Base-by-base conservation (phyloP, 371 early-diverging fungal genomes). In the Smittium mucronatum region DNA sequence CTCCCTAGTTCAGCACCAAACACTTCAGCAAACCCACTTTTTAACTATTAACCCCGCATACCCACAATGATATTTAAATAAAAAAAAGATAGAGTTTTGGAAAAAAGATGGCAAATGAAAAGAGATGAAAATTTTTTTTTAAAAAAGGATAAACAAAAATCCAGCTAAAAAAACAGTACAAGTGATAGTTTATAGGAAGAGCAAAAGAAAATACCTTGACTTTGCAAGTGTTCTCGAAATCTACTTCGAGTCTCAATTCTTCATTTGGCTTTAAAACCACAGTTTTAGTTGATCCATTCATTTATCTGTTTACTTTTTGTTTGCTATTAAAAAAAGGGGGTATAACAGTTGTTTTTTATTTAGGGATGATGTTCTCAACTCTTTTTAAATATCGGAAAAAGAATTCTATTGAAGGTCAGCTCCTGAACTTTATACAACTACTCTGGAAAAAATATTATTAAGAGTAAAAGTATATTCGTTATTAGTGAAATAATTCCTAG, bases 1-100 rank as follows among this genome's bases (percentile, higher is more conserved):
- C 81, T 73, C 0, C 89, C 93, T 2, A 97, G 80, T 72, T 96
- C 96, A 1, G 92, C 86, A 8, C 97, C 98, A 82, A 90, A 93
- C 25, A 94, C 84, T 75, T 96, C 97, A 1, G 93, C 95, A 1
- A 83, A 83, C 26, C 96, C 98, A 63, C 83, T 81, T 16, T 80
- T 70, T 0, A 95, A 75, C 89, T 90, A 65, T 11, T 71, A 34
- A 8, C 21, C 5, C 21, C 21, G 5, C 21, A 11, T 47, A 21
- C 11, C 5, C 21, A 47, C 21, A 47, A 47, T 47, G 5, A 11
- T 47, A 11, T 11, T 5, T 21, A 47, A 47, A 47, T 47, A 47
- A 47, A 47, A 47, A 11, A 5, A 47, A 47, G 21, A 21, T 47
- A 21, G 21, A 47, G 21, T 11, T 11, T 21, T 47, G 5, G 47